Conservation (phyloP, 768 basidiomycete species). For the Suillus weaverae region DNA sequence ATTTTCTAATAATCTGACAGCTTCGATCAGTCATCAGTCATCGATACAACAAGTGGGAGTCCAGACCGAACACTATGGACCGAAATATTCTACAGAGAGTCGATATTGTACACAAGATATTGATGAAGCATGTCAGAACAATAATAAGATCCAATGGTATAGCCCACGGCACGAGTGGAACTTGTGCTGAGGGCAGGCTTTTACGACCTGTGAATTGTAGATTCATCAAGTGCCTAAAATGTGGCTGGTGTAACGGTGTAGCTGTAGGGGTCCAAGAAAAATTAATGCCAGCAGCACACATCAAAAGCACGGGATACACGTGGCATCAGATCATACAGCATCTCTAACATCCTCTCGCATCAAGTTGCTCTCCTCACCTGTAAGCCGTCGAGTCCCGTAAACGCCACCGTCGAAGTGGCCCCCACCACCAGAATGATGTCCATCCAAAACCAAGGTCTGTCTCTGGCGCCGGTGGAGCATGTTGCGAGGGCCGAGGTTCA, state of each 20-base stretch:
- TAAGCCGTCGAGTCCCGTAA: slow-evolving; percentile 78
- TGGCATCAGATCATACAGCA: background rate
- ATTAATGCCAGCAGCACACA: background rate
- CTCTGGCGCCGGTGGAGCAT: slow-evolving; percentile 8
- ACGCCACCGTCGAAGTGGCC: slow-evolving; percentile 71
- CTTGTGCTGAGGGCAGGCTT: background rate
- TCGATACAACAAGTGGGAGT: background rate
- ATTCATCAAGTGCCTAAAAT: slow-evolving; percentile 2
- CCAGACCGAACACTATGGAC: background rate
- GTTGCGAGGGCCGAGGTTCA: slow-evolving; percentile 7
- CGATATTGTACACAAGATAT: slow-evolving; percentile 3
- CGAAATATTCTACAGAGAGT: background rate
- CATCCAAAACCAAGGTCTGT: slow-evolving; percentile 12
- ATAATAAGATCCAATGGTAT: background rate
- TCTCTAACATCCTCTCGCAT: background rate
- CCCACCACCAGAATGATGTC: slow-evolving; percentile 78
- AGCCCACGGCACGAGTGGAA: background rate
- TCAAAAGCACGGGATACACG: background rate
- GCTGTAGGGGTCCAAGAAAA: background rate
- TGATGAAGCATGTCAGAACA: background rate
- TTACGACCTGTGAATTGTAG: background rate
- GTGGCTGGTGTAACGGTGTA: background rate
- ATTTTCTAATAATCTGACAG: background rate
- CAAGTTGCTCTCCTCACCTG: slow-evolving; percentile 20
- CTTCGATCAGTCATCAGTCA: slow-evolving; percentile 2